Conservation (phyloP, 805 yeast species). For the Candida sithepensis region DNA sequence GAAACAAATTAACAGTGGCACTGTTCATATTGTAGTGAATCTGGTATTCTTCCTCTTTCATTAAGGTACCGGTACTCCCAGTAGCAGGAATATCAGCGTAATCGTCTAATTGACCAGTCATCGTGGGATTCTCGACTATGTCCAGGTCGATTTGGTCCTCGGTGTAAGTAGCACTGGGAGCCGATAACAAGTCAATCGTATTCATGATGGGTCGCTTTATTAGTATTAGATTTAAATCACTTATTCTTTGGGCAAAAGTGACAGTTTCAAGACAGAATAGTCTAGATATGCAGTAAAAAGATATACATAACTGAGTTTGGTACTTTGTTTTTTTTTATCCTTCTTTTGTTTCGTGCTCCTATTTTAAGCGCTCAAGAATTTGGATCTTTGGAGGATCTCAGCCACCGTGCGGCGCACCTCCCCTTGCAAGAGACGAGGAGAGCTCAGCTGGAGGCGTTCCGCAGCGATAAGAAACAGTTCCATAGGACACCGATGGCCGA, state of each 20-base stretch:
- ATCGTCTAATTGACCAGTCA: constrained; percentile 6
- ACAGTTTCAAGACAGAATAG: too few species aligned
- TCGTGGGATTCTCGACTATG: constrained; percentile 6
- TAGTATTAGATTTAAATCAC: too few species aligned
- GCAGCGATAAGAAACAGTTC: constrained; percentile 88
- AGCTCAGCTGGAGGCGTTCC: constrained; percentile 46
- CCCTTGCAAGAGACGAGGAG: too few species aligned
- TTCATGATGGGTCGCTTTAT: too few species aligned
- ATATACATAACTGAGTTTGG: too few species aligned
- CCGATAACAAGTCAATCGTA: constrained; percentile 19
- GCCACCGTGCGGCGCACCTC: too few species aligned
- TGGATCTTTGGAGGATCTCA: neutral
- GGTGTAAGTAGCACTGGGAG: constrained; percentile 14
- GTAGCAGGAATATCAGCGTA: constrained; percentile 10
- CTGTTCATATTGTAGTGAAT: constrained; percentile 28
- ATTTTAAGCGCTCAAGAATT: neutral
- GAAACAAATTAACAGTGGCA: constrained; percentile 22
- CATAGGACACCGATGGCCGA: constrained; percentile 84
- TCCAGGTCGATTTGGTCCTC: constrained; percentile 13
- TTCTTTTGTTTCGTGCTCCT: too few species aligned
- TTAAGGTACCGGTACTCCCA: constrained; percentile 13
- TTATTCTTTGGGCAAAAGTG: too few species aligned
- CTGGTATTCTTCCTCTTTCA: constrained; percentile 13
- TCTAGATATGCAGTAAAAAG: too few species aligned
- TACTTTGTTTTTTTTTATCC: too few species aligned